phyloP scores from a whole-genome alignment of 768 basidiomycete species.

The Boletus vinaceobasis region DNA sequence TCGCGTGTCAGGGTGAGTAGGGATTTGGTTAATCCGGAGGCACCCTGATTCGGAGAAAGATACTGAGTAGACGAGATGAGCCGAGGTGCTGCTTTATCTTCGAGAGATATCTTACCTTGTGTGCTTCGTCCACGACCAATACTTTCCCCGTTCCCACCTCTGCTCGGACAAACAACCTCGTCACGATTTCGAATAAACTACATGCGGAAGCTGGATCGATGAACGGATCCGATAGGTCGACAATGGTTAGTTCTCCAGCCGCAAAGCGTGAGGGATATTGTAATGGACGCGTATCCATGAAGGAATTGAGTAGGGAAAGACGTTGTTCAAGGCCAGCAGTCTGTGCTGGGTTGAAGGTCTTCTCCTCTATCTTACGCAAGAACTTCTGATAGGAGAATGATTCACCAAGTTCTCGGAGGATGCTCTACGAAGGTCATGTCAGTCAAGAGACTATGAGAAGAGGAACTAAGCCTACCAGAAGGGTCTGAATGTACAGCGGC shows the following conservation, averaged over 20 bases:
- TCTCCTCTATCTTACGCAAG: constrained; percentile 37
- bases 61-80: constrained; percentile 39
- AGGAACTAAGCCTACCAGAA: constrained; percentile 43
- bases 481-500: constrained; percentile 62
- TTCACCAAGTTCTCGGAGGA: constrained; percentile 59
- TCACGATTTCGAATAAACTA: constrained; percentile 61
- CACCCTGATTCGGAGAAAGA: constrained; percentile 41
- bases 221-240: constrained; percentile 69
- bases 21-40: constrained; percentile 52
- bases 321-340: constrained; percentile 56
- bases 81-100: not conserved
- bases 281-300: constrained; percentile 36
- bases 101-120: constrained; percentile 46
- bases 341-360: constrained; percentile 54
- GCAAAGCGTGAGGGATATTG: constrained; percentile 38
- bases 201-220: constrained; percentile 62
- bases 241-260: constrained; percentile 55
- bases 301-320: constrained; percentile 52
- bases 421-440: constrained; percentile 33
- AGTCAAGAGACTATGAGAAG: not conserved
- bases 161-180: constrained; percentile 56
- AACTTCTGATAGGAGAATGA: constrained; percentile 50
- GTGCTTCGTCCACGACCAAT: constrained; percentile 67
- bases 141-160: constrained; percentile 58
- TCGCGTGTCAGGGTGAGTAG: constrained; percentile 57